These are phyloP conservation scores for Monosporascus sp. DNA, from an alignment of 2,329 filamentous ascomycete species.

Conservation along the genomic window DNA sequence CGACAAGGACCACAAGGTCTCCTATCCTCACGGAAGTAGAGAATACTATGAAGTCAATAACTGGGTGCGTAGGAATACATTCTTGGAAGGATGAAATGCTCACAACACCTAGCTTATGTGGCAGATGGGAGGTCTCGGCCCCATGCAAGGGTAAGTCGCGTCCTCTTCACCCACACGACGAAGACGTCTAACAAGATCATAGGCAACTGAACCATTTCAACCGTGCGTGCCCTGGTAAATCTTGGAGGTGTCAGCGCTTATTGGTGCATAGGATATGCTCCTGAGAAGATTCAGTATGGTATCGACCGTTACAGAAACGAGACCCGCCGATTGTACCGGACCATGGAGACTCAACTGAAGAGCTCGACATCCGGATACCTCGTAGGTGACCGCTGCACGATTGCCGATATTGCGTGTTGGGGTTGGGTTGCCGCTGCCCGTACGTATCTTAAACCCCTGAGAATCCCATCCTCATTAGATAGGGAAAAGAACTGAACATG, in stretches of 20 bases:
- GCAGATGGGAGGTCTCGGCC: slow-evolving; percentile 75
- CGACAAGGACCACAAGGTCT: slow-evolving; percentile 76
- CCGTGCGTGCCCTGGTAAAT: slow-evolving; percentile 36
- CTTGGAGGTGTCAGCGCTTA: background rate
- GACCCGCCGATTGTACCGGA: slow-evolving; percentile 73
- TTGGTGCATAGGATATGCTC: slow-evolving; percentile 57
- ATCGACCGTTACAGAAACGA: slow-evolving; percentile 80
- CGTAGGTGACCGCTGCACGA: slow-evolving; percentile 64
- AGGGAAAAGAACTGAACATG: slow-evolving; percentile 6
- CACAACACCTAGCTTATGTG: slow-evolving; percentile 50
- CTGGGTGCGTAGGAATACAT: slow-evolving; percentile 50
- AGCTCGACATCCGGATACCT: slow-evolving; percentile 52
- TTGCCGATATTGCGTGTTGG: slow-evolving; percentile 76
- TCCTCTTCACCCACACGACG: background rate
- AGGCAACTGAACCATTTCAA: slow-evolving; percentile 77
- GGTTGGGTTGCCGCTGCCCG: slow-evolving; percentile 63
- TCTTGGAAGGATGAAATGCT: slow-evolving; percentile 3
- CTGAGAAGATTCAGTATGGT: slow-evolving; percentile 76
- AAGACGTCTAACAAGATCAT: slow-evolving; percentile 10
- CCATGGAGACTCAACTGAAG: slow-evolving; percentile 67
- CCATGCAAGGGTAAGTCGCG: slow-evolving; percentile 60
- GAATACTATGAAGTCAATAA: slow-evolving; percentile 77
- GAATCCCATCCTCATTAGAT: background rate
- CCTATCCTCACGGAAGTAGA: slow-evolving; percentile 64
- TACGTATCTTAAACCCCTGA: slow-evolving; percentile 25